A percentile compares a stretch with the other conserved stretches of the same genome.
These are phyloP conservation scores for Aspergillus alliaceus DNA, from an alignment of 2,329 filamentous ascomycete species.

Conservation along the genomic window DNA sequence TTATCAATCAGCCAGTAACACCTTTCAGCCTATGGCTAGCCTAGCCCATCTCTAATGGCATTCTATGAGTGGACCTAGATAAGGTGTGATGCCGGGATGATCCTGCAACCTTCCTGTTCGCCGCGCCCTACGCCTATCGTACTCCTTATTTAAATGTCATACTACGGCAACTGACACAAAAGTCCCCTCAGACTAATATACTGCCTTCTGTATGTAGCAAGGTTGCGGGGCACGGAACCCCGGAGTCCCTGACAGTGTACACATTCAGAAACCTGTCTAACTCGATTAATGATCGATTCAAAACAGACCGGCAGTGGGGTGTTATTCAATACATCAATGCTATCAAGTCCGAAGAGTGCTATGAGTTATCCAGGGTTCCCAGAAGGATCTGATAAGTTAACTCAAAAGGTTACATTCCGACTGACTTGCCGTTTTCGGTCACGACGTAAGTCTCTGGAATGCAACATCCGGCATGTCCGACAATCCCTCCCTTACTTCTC, in stretches of 20 bases:
- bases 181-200: too few species aligned
- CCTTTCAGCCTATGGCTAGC: not conserved
- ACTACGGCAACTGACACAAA: too few species aligned
- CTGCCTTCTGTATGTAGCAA: too few species aligned
- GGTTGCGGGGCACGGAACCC: too few species aligned
- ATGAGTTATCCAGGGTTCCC: too few species aligned
- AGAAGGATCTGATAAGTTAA: not conserved
- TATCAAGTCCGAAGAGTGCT: not conserved
- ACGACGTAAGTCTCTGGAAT: not conserved
- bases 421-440: not conserved
- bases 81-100: not conserved
- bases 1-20: not conserved
- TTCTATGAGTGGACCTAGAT: not conserved
- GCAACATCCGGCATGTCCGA: not conserved
- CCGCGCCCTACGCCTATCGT: not conserved
- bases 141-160: too few species aligned
- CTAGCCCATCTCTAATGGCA: not conserved
- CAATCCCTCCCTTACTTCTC: not conserved
- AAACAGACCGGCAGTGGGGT: too few species aligned
- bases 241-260: too few species aligned
- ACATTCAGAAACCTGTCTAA: too few species aligned
- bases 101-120: too few species aligned
- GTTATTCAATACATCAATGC: too few species aligned
- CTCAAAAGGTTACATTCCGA: not conserved
- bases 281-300: too few species aligned